Base-by-base conservation (phyloP, 164 flowering plant species). In the Cinnamomum micranthum region DNA sequence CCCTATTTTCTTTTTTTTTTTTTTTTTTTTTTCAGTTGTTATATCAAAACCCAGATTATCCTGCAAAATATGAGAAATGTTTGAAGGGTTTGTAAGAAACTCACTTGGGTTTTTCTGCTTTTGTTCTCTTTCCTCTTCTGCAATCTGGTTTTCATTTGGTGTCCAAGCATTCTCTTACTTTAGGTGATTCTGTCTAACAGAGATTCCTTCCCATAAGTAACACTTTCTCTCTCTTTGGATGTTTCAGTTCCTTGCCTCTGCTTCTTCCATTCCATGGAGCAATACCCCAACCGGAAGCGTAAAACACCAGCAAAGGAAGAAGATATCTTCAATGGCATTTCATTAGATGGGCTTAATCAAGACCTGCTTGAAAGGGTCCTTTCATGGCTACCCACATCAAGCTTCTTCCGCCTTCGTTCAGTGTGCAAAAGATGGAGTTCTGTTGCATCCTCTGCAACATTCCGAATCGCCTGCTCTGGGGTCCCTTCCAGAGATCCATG, bases 401-500 rank as follows among this genome's bases (percentile, higher is more conserved):
- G 83, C 71, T 91, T 91, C 82, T 84, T 85, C 74, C 88, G 92
- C 72, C 77, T 85, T 35, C 80, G 79, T 78, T 91, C 91, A 70
- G 95, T 91, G 80, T 86, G 90, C 91, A 89, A 91, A 84, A 85
- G 90, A 80, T 91, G 95, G 95, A 89, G 84, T 77, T 91, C 91
- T 2, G 81, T 84, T 73, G 77, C 88, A 2, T 60, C 72, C 68
- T 91, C 95, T 63, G 64, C 82, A 11, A 82, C 86, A 70, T 91
- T 89, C 78, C 78, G 68, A 73, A 83, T 77, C 13, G 92, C 93
- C 25, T 91, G 95, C 81, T 84, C 88, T 28, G 76, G 76, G 12
- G 63, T 91, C 66, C 89, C 88, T 41, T 70, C 81, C 17, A 73
- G 95, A 14, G 90, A 87, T 19, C 92, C 95, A 0, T 91, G 95